Conservation (phyloP, 2,329 filamentous ascomycete genomes). For the Phialophora macrospora region DNA sequence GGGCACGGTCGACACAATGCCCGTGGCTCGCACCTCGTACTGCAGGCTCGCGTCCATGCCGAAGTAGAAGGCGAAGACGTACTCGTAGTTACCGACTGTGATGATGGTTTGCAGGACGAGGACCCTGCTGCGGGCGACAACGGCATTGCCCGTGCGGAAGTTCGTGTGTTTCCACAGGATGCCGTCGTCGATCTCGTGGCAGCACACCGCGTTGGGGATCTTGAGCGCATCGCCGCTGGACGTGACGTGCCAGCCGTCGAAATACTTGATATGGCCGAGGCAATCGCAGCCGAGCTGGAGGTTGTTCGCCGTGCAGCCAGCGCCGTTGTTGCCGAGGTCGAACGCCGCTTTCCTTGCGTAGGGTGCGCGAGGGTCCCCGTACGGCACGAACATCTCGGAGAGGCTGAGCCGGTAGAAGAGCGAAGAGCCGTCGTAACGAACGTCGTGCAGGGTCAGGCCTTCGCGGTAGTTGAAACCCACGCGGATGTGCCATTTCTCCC, state of each 20-base stretch:
- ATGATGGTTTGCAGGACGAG: slow-evolving; percentile 49
- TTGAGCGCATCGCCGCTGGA: slow-evolving; percentile 45
- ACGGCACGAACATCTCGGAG: slow-evolving; percentile 54
- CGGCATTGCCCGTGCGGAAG: slow-evolving; percentile 45
- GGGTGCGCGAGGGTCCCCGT: slow-evolving; percentile 50
- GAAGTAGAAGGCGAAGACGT: slow-evolving; percentile 53
- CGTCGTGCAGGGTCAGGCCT: slow-evolving; percentile 50
- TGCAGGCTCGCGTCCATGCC: slow-evolving; percentile 49
- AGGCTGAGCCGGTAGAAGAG: slow-evolving; percentile 52
- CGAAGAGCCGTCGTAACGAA: slow-evolving; percentile 48
- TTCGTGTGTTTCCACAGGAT: slow-evolving; percentile 52
- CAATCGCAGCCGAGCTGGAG: slow-evolving; percentile 52
- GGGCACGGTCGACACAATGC: slow-evolving; percentile 52
- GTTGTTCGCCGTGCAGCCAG: slow-evolving; percentile 52
- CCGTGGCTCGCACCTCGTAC: slow-evolving; percentile 53
- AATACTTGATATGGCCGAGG: slow-evolving; percentile 52
- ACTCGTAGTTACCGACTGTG: slow-evolving; percentile 53
- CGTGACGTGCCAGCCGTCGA: slow-evolving; percentile 48
- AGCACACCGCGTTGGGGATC: slow-evolving; percentile 51
- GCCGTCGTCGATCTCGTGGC: slow-evolving; percentile 49
- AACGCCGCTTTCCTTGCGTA: slow-evolving; percentile 53
- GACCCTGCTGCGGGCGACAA: slow-evolving; percentile 44
- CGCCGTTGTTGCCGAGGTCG: slow-evolving; percentile 52
- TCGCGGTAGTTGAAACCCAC: slow-evolving; percentile 56
- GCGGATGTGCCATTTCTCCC: slow-evolving; percentile 53